Conservation (phyloP, 1,284 basidiomycete species). For the Inonotus hispidus region DNA sequence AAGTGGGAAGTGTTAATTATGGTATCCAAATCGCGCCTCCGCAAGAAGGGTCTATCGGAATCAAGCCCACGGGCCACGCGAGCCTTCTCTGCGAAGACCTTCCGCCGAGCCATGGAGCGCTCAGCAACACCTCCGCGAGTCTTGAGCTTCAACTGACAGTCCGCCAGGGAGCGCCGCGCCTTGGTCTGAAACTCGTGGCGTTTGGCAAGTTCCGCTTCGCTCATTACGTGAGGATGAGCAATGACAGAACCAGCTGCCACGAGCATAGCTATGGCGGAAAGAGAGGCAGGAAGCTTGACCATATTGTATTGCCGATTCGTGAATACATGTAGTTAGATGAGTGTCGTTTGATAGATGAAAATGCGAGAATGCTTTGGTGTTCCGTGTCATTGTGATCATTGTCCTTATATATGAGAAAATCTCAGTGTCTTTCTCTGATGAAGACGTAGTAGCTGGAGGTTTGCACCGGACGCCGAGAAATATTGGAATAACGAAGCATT, state of each 20-base stretch:
- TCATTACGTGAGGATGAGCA: neutral
- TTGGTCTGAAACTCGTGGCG: neutral
- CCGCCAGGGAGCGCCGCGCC: neutral
- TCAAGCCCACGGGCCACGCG: neutral
- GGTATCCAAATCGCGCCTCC: slow-evolving; percentile 1
- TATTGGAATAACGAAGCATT: neutral
- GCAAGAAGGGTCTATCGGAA: neutral
- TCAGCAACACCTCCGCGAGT: slow-evolving; percentile 4
- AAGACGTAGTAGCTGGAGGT: neutral
- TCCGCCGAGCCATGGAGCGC: neutral
- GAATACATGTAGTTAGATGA: neutral
- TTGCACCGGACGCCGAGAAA: neutral
- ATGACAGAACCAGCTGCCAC: neutral
- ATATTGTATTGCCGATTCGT: too few species aligned
- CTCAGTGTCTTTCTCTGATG: neutral
- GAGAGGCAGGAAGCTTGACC: neutral
- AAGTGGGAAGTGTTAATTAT: neutral
- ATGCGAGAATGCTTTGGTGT: neutral
- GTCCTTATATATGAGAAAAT: neutral
- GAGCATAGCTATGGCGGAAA: neutral
- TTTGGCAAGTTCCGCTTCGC: neutral
- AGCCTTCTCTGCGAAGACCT: neutral
- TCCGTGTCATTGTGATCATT: neutral
- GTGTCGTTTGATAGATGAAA: neutral
- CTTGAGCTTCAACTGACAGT: neutral